Base-by-base conservation (phyloP, 1,284 basidiomycete genomes). In the Sporisorium sorghi region DNA sequence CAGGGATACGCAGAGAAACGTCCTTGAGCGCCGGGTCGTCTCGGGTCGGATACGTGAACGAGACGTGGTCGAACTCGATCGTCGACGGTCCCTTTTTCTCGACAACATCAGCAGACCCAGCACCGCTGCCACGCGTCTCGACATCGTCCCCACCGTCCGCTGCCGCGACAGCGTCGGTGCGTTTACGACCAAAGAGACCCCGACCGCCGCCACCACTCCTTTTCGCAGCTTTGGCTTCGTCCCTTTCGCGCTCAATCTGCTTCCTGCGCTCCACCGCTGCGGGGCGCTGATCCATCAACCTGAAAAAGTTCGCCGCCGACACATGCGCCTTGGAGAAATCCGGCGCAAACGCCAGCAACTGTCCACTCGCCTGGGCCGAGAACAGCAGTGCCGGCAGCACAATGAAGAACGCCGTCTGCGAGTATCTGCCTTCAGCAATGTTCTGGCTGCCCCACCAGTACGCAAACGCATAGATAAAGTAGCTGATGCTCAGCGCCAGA, bases 111-210 rank as follows among this genome's bases (percentile, higher is more conserved):
- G 32, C 54, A 2, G 23, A 37, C 10, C 2, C 49, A 6, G 42
- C 83, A 58, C 94, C 93, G 11, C 97, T 87, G 3, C 97, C 88
- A 75, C n/a, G n/a, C n/a, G 93, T 91, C 84, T 97, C 98, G 2
- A 97, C 91, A 24, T 94, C 91, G 0, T 90, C 51, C 88, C 15
- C 93, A 17, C 5, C 35, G 5, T 37, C 35, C 15, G 35, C 35
- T 17, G 2, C 35, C 5, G 35, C 35, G n/a, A 37, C 2, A 17
- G n/a, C n/a, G 17, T 40, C 37, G n/a, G 1, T 9, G 2, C 37
- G 9, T 19, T 19, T 19, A n/a, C 37, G 37, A 40, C n/a, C 14
- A 15, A 40, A 40, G n/a, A 40, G 5, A 37, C 35, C 35, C 15
- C 3, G 15, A 17, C 35, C 35, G 4, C n/a, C 37, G 6, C 37